phyloP scores from a whole-genome alignment of 371 early-diverging fungal genomes.

The Massospora cicadina region DNA sequence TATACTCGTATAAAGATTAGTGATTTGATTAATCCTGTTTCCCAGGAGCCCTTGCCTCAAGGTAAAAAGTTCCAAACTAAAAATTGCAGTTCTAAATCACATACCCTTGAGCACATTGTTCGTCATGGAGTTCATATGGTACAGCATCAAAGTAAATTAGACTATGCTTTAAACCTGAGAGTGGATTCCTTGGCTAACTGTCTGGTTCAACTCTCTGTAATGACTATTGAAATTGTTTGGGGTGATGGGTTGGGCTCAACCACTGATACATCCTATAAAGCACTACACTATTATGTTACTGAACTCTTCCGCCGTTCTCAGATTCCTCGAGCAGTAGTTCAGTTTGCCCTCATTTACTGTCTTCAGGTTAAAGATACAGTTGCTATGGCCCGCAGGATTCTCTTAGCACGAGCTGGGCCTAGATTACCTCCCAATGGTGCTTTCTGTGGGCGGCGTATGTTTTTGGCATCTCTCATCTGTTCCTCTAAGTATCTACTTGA shows the following conservation, averaged over 20 bases:
- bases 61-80: not conserved
- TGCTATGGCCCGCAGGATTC: not conserved
- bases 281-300: slow-evolving; percentile 2
- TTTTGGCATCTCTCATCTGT: slow-evolving; percentile 52
- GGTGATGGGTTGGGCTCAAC: not conserved
- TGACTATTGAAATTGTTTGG: slow-evolving; percentile 8
- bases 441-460: slow-evolving; percentile 61
- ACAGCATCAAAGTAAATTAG: slow-evolving; percentile 5
- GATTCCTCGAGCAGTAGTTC: slow-evolving; percentile 60
- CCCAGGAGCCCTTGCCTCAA: not conserved
- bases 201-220: not conserved
- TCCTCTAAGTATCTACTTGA: slow-evolving; percentile 67
- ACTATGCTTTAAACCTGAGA: not conserved
- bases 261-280: not conserved
- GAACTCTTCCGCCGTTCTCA: slow-evolving; percentile 57
- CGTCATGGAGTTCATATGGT: slow-evolving; percentile 7
- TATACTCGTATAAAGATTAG: slow-evolving; percentile 6
- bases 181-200: not conserved
- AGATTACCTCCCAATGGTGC: slow-evolving; percentile 21
- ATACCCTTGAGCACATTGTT: not conserved
- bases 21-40: slow-evolving; percentile 4
- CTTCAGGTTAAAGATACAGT: slow-evolving; percentile 24
- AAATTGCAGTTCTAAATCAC: not conserved
- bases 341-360: slow-evolving; percentile 50
- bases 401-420: not conserved